Evolutionary conservation across 2,329 filamentous ascomycete species (phyloP), one percentile per base, ranked within the genome.

Genomic region (Penicillium sp.): DNA sequence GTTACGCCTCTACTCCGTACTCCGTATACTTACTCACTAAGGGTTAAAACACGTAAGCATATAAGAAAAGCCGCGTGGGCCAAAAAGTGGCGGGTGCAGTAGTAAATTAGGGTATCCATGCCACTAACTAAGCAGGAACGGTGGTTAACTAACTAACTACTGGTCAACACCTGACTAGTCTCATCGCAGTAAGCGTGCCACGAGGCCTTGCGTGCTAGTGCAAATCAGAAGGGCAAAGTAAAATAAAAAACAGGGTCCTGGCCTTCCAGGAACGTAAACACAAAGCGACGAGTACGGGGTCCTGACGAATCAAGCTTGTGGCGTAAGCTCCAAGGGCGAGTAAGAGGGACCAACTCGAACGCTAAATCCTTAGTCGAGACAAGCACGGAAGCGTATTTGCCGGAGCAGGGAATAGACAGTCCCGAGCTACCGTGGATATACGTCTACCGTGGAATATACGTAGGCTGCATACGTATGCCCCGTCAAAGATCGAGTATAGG

Each of bases 391-490:
- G 56, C 42, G 48, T 49, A 49, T 57, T 60, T 33, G 54, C 53
- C 57, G 25, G 50, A 64, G 56, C 39, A n/a, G 49, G 49, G 53
- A 35, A 47, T 61, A 55, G 53, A 50, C 53, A 49, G 21, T 6
- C 50, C 50, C 25, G 43, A 43, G 29, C 43, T 51, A 49, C 47
- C 47, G 49, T 19, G 21, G 25, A 29, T 44, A 44, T 44, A 44
- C 42, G 42, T 19, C 15, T 43, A 6, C 19, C 29, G 29, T 60
- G 42, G 54, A 66, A 66, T 62, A 62, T 66, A 66, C 63, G 65
- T 67, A 65, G 57, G 36, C 65, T 53, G 65, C 59, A 55, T 65
- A 66, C 64, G 65, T 67, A 66, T 64, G 55, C 62, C 56, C 56
- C 52, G 49, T 62, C 47, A 41, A 49, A 39, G 44, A 48, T 60